These are phyloP conservation scores for Colletotrichum gigasporum DNA, from an alignment of 2,329 filamentous ascomycete genomes.

Conservation along the genomic window DNA sequence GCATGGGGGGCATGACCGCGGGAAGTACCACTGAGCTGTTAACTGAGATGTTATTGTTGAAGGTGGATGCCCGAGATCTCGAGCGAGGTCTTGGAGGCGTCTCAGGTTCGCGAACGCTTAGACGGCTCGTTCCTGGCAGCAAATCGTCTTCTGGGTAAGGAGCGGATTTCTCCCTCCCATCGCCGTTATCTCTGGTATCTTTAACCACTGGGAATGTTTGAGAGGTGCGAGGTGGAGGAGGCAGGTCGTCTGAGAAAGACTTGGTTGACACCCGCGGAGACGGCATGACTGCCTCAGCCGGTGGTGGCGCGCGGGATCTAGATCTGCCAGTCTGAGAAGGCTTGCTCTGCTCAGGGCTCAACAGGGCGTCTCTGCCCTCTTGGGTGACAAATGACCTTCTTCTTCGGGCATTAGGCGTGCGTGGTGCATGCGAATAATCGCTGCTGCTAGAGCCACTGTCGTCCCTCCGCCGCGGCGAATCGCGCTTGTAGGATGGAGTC, in stretches of 20 bases:
- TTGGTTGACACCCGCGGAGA: slow-evolving; percentile 37
- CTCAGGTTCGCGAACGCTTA: slow-evolving; percentile 23
- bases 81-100: slow-evolving; percentile 22
- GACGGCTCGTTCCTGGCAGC: slow-evolving; percentile 37
- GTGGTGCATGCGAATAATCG: slow-evolving; percentile 44
- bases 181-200: slow-evolving; percentile 21
- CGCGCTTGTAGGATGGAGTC: slow-evolving; percentile 38
- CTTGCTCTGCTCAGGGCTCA: slow-evolving; percentile 36
- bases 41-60: slow-evolving; percentile 33
- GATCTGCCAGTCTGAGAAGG: slow-evolving; percentile 35
- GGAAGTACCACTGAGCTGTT: slow-evolving; percentile 26
- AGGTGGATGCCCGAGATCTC: slow-evolving; percentile 40
- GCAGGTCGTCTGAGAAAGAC: slow-evolving; percentile 25
- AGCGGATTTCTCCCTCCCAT: slow-evolving; percentile 33
- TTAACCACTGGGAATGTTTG: slow-evolving; percentile 41
- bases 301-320: slow-evolving; percentile 46
- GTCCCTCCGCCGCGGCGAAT: slow-evolving; percentile 40
- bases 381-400: slow-evolving; percentile 47
- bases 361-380: slow-evolving; percentile 39
- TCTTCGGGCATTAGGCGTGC: slow-evolving; percentile 40
- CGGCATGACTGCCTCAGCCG: slow-evolving; percentile 40
- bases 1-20: slow-evolving; percentile 35
- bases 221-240: slow-evolving; percentile 36
- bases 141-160: slow-evolving; percentile 41
- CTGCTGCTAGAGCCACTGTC: slow-evolving; percentile 51